These are phyloP conservation scores for Wickerhamiella musiphila DNA, from an alignment of 805 yeast species.

Conservation along the genomic window DNA sequence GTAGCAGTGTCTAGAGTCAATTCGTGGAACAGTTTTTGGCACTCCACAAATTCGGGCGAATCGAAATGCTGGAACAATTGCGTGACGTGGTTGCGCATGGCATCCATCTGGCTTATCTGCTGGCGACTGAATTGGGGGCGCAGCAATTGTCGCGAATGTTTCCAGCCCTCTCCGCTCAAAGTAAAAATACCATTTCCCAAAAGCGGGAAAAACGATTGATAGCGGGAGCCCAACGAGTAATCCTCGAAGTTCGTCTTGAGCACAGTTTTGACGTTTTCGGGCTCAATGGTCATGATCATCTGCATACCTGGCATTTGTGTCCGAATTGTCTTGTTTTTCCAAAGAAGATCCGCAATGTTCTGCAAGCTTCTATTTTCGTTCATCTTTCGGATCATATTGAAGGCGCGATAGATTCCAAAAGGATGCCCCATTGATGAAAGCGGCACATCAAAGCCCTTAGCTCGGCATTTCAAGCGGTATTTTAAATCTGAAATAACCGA, in stretches of 20 bases:
- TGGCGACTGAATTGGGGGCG: constrained; percentile 18
- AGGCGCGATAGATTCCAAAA: constrained; percentile 5
- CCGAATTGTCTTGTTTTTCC: background rate
- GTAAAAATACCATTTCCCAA: constrained; percentile 20
- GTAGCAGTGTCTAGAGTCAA: constrained; percentile 21
- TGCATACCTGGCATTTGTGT: background rate
- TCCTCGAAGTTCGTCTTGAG: constrained; percentile 18
- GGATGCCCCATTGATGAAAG: constrained; percentile 5
- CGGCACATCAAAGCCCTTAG: constrained; percentile 6
- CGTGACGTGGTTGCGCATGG: constrained; percentile 14
- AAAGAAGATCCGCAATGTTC: constrained; percentile 4
- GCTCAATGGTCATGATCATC: constrained; percentile 14
- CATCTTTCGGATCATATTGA: constrained; percentile 2
- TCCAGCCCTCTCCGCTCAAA: constrained; percentile 18
- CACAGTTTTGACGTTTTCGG: constrained; percentile 16
- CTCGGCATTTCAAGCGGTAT: too few relatives aligned
- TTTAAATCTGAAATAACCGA: too few relatives aligned
- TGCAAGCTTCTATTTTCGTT: constrained; percentile 2
- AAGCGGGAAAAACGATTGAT: constrained; percentile 11
- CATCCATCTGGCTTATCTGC: constrained; percentile 8
- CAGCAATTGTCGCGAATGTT: constrained; percentile 18
- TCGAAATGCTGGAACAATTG: constrained; percentile 8
- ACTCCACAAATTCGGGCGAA: constrained; percentile 7
- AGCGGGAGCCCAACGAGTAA: constrained; percentile 17
- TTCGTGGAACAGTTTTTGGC: constrained; percentile 13